These are phyloP conservation scores for Lanmaoa rubissima DNA, from an alignment of 768 basidiomycete species.

Conservation along the genomic window DNA sequence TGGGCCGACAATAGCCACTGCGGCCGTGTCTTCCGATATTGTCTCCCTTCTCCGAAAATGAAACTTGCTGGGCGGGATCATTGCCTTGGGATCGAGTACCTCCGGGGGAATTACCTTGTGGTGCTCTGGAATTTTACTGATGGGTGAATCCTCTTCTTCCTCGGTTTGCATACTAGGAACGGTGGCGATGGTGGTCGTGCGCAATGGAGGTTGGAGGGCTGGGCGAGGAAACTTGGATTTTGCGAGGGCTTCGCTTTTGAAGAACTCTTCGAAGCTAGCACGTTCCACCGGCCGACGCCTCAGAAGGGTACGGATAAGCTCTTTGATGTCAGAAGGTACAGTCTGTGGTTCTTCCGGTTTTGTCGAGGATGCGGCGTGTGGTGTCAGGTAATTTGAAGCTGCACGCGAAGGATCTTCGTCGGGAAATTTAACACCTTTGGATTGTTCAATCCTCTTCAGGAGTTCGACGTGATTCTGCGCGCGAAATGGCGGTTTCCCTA, in stretches of 20 bases:
- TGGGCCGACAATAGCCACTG: background rate
- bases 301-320: constrained; percentile 78
- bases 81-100: constrained; percentile 73
- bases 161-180: constrained; percentile 22
- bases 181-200: constrained; percentile 6
- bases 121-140: constrained; percentile 61
- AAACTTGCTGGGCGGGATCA: constrained; percentile 82
- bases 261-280: constrained; percentile 90
- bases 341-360: constrained; percentile 48
- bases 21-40: constrained; percentile 10
- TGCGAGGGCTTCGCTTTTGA: constrained; percentile 71
- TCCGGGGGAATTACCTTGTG: constrained; percentile 76
- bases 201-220: constrained; percentile 12
- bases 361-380: constrained; percentile 15
- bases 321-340: constrained; percentile 83
- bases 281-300: constrained; percentile 83
- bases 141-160: constrained; percentile 32
- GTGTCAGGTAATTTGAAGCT: constrained; percentile 33
- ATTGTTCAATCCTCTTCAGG: constrained; percentile 85
- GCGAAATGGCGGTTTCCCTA: constrained; percentile 91
- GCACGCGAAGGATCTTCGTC: constrained; percentile 71
- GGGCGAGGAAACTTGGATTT: constrained; percentile 77
- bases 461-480: constrained; percentile 96
- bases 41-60: constrained; percentile 52
- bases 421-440: constrained; percentile 92